A percentile compares a stretch with the other conserved stretches of the same genome.
Conservation (phyloP, 2,329 filamentous ascomycete genomes). For the Penicillium italicum region DNA sequence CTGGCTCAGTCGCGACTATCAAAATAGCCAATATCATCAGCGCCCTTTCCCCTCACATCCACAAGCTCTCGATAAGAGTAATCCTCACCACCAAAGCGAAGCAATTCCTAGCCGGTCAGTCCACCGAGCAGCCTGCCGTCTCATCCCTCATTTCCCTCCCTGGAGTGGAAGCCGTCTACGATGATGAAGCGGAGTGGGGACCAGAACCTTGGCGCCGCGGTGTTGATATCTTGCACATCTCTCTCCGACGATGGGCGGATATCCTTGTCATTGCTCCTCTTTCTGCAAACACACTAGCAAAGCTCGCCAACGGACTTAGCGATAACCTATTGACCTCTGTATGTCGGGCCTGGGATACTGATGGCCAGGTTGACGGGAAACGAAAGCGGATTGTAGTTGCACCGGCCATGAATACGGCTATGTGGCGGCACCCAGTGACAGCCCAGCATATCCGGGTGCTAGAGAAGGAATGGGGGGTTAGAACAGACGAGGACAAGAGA, state of each 20-base stretch:
- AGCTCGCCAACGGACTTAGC: conserved; percentile 69
- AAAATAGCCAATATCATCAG: conserved; percentile 65
- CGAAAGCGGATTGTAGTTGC: conserved; percentile 69
- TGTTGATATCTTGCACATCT: conserved; percentile 77
- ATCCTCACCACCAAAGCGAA: conserved; percentile 69
- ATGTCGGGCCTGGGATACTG: conserved; percentile 77
- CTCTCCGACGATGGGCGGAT: conserved; percentile 74
- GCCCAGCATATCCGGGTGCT: conserved; percentile 64
- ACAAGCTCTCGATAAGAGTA: conserved; percentile 69
- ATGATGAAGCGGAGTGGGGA: conserved; percentile 76
- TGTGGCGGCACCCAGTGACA: conserved; percentile 83
- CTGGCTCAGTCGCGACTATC: conserved; percentile 75
- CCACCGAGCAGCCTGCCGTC: conserved; percentile 68
- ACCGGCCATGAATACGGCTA: conserved; percentile 79
- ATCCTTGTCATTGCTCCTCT: conserved; percentile 77
- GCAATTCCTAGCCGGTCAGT: conserved; percentile 72
- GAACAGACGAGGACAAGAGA: conserved; percentile 27
- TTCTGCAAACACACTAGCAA: conserved; percentile 79
- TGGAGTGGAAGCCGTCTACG: conserved; percentile 73
- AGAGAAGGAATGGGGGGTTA: conserved; percentile 66
- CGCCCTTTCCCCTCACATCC: conserved; percentile 38
- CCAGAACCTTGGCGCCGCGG: conserved; percentile 68
- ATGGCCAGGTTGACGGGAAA: conserved; percentile 51
- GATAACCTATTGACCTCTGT: conserved; percentile 70
- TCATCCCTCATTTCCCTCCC: conserved; percentile 55